These are phyloP conservation scores for Vachellia collinsii DNA, from an alignment of 306 rosid species.

Conservation along the genomic window DNA sequence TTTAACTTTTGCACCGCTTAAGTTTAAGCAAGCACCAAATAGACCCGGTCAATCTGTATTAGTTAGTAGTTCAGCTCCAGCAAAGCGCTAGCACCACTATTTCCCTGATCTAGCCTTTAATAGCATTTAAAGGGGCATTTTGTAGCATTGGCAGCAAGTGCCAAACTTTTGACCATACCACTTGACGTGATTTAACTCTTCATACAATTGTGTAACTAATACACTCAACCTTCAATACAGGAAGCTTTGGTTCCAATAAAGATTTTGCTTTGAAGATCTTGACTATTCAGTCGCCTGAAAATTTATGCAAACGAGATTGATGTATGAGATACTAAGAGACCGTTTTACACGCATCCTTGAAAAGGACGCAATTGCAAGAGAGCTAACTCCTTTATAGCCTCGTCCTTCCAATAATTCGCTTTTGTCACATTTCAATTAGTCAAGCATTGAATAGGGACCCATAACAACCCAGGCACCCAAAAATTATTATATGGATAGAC, in stretches of 20 bases:
- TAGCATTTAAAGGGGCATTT: not conserved
- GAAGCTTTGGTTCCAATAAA: constrained; percentile 17
- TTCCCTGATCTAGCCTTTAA: not conserved
- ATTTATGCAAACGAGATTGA: not conserved
- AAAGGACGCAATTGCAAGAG: not conserved
- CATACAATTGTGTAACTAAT: constrained; percentile 26
- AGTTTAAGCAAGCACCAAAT: constrained; percentile 38
- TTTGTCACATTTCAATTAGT: constrained; percentile 36
- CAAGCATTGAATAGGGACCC: constrained; percentile 49
- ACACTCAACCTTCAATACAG: constrained; percentile 37
- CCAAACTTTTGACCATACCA: constrained; percentile 1
- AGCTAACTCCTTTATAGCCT: not conserved
- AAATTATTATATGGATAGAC: constrained; percentile 32
- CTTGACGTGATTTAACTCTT: constrained; percentile 33
- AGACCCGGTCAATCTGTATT: constrained; percentile 34
- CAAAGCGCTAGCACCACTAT: not conserved
- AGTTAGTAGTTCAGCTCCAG: not conserved
- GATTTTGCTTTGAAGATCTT: not conserved
- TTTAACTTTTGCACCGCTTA: constrained; percentile 34
- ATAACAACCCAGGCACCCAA: constrained; percentile 45
- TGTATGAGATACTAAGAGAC: not conserved
- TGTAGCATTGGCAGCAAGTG: constrained; percentile 24
- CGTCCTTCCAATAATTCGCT: constrained; percentile 38
- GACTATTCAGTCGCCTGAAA: not conserved
- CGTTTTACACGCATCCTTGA: not conserved